Evolutionary conservation across 208 protist genomes (phyloP), one percentile per base, ranked within the genome.

Genomic region (Leishmania martiniquensis): DNA sequence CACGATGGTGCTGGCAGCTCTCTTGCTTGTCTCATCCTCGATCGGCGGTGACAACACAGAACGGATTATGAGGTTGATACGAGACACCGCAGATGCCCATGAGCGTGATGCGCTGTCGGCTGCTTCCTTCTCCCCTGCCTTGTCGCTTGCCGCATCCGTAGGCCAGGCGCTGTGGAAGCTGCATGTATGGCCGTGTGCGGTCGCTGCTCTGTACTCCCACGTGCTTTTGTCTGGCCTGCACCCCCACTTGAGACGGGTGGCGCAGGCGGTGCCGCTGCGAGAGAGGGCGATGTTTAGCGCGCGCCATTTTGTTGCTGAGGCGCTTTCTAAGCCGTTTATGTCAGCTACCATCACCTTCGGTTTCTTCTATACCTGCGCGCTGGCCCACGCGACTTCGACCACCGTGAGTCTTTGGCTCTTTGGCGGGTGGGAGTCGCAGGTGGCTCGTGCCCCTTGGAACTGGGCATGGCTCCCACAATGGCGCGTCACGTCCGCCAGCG

Each of bases 181-280:
- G 62, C 74, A 77, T 34, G 42, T 86, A 51, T 82, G 82, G 82
- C 63, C 77, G 20, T 74, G 72, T 45, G 69, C 77, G 47, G 66
- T 68, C 42, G 72, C 57, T 29, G 44, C 72, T 10, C 68, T 75
- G 37, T 76, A 76, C 51, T 55, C 49, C 1, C 42, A 81, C 72
- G 34, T 72, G 44, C 71, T 76, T 4, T 47, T 81, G 3, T 51
- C 55, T 13, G 71, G 71, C 34, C 47, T 81, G 39, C 71, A 71
- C 54, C 45, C 71, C n/a, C 15, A 54, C n/a, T 7, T 52, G 51
- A n/a, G n/a, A n/a, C n/a, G n/a, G n/a, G n/a, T n/a, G n/a, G n/a
- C n/a, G n/a, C n/a, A n/a, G n/a, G n/a, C n/a, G n/a, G n/a, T 25
- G 47, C 20, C 42, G 37, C 15, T 25, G 49, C 42, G 71, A 62